phyloP scores from a whole-genome alignment of 2,329 filamentous ascomycete genomes.

The Blastomyces parvus region DNA sequence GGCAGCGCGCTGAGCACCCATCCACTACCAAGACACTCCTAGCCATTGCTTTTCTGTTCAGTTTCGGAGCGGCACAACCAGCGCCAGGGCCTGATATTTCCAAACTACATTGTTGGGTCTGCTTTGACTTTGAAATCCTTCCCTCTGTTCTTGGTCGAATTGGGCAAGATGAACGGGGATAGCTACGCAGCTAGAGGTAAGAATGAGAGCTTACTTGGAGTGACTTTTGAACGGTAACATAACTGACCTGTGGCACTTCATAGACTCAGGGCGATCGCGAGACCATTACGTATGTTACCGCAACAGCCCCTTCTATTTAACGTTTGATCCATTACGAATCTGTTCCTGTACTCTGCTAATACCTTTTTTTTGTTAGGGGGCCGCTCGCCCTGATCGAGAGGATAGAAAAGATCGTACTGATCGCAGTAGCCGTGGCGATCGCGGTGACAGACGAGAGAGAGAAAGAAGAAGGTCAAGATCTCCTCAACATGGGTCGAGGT shows the following conservation, averaged over 20 bases:
- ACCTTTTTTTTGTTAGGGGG: slow-evolving; percentile 26
- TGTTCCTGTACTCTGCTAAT: slow-evolving; percentile 20
- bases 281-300: slow-evolving; percentile 18
- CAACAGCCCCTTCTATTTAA: background rate
- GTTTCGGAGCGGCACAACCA: background rate
- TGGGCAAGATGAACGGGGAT: slow-evolving; percentile 65
- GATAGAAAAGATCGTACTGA: slow-evolving; percentile 27
- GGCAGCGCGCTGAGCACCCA: background rate
- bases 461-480: slow-evolving; percentile 76
- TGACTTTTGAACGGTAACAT: slow-evolving; percentile 21
- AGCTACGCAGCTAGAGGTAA: slow-evolving; percentile 70
- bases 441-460: slow-evolving; percentile 40
- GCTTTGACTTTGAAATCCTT: background rate
- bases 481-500: slow-evolving; percentile 61
- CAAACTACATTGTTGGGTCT: background rate
- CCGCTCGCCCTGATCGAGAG: slow-evolving; percentile 39
- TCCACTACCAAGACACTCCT: background rate
- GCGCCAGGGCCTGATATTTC: background rate
- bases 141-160: background rate
- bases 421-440: slow-evolving; percentile 25
- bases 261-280: slow-evolving; percentile 45
- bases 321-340: background rate
- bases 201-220: slow-evolving; percentile 43
- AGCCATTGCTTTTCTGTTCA: background rate
- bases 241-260: slow-evolving; percentile 27